Evolutionary conservation across 1,284 basidiomycete species (phyloP).

Genomic region (Cryptococcus depauperatus): DNA sequence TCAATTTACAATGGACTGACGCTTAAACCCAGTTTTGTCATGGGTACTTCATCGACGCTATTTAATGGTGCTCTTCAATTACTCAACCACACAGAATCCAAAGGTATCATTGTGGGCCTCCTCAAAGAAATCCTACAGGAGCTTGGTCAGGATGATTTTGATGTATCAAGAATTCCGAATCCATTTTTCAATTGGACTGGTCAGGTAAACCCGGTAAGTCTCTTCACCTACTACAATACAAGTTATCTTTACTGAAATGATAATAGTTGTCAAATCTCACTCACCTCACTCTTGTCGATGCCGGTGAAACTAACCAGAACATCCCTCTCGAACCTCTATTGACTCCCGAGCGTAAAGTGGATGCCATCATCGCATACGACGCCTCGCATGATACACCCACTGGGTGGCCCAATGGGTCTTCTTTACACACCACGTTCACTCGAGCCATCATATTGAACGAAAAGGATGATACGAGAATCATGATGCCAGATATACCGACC

Average conservation of each 20-base stretch:
- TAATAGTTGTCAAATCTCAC: too few relatives aligned
- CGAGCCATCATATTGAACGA: conserved; percentile 22
- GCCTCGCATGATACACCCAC: conserved; percentile 48
- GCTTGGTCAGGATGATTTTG: conserved; percentile 41
- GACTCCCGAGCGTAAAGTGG: conserved; percentile 47
- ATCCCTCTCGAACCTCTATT: conserved; percentile 50
- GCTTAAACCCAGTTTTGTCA: conserved; percentile 34
- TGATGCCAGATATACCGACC: conserved; percentile 47
- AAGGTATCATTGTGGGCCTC: conserved; percentile 35
- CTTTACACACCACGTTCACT: conserved; percentile 40
- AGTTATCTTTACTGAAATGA: too few relatives aligned
- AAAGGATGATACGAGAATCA: conserved; percentile 27
- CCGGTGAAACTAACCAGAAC: conserved; percentile 48
- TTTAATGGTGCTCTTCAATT: conserved; percentile 34
- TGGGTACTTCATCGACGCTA: conserved; percentile 45
- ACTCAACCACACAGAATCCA: conserved; percentile 32
- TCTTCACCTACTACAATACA: not conserved
- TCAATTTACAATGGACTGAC: not conserved
- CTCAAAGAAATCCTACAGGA: conserved; percentile 28
- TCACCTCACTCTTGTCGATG: conserved; percentile 48
- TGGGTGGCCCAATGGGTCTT: conserved; percentile 50
- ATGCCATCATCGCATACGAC: conserved; percentile 51
- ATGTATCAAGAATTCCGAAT: conserved; percentile 48
- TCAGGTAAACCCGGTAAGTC: conserved; percentile 34
- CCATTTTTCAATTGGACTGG: conserved; percentile 41